phyloP scores from a whole-genome alignment of 306 rosid genomes.

The Pyrus bretschneideri region DNA sequence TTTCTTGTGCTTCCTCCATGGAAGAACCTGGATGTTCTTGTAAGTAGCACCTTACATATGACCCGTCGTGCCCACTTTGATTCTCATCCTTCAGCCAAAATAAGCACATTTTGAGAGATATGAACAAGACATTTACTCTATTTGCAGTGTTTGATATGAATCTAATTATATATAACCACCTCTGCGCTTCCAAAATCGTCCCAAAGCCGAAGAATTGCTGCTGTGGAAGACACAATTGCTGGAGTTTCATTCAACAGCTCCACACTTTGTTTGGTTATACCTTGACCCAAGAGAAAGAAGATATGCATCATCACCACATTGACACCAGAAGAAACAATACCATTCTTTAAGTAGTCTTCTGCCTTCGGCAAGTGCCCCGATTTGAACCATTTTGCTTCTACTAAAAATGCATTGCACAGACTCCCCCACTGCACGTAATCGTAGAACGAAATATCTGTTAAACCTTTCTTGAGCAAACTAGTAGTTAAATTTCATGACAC shows the following conservation, averaged over 20 bases:
- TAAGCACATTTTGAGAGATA: not conserved
- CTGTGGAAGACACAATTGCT: constrained; percentile 34
- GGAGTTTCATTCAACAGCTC: constrained; percentile 28
- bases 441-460: not conserved
- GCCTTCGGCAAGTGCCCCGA: constrained; percentile 34
- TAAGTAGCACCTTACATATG: constrained; percentile 21
- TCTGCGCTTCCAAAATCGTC: constrained; percentile 64
- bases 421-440: constrained; percentile 37
- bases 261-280: constrained; percentile 25
- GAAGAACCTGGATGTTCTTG: constrained; percentile 4
- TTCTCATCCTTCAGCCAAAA: constrained; percentile 37
- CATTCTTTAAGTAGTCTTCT: constrained; percentile 56
- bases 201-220: constrained; percentile 66
- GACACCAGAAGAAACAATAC: constrained; percentile 53
- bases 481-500: not conserved
- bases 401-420: constrained; percentile 52
- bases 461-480: not conserved
- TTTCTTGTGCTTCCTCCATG: constrained; percentile 9
- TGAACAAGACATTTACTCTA: not conserved
- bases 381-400: constrained; percentile 66
- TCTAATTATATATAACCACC: constrained; percentile 3
- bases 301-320: constrained; percentile 39
- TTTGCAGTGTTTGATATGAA: not conserved
- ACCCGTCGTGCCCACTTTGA: constrained; percentile 53
- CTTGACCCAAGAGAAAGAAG: constrained; percentile 51